Base-by-base conservation (phyloP, 805 yeast genomes). In the Wickerhamiella brachini region DNA sequence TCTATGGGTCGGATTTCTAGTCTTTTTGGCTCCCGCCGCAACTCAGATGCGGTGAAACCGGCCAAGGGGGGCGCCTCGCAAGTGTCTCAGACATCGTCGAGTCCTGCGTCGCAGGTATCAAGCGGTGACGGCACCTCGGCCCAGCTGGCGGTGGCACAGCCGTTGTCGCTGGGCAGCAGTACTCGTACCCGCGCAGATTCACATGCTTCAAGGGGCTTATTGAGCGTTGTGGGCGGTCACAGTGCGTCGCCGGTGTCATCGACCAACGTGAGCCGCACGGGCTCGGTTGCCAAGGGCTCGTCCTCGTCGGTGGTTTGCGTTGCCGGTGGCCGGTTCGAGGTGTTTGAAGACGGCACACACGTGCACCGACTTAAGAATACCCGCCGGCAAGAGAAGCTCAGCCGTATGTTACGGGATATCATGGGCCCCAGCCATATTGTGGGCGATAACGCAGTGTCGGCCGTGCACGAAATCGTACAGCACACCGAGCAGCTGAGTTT, bases 331-430 rank as follows among this genome's bases (percentile, higher is more conserved):
- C 58, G 70, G 31, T 52, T 65, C 38, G 49, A 53, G 23, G 48
- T 59, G 17, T 50, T 51, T 26, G 62, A 59, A 3, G 82, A 81
- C 57, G 94, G 95, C 4, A 56, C 68, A 12, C 98, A 90, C 65
- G 85, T 78, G 60, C 98, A 90, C 66, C 79, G 79, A 62, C 71
- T 90, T 53, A 75, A 79, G 53, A 80, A 82, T 44, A 81, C 90
- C 7, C 56, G 70, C 53, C 61, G 75, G 52, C 67, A 73, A 64
- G 70, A 76, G 60, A 61, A 74, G 65, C 59, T 68, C 53, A 57
- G 95, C 84, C 34, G 93, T 85, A 42, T 82, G 94, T 34, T 72
- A 78, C 56, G 65, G 18, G 70, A 66, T 22, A 53, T 65, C 47
- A 57, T 68, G 60, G 63, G 64, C 15, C 62, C 64, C 26, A 67